Evolutionary conservation across 2,329 filamentous ascomycete species (phyloP).

Genomic region (Cryphonectria japonica): DNA sequence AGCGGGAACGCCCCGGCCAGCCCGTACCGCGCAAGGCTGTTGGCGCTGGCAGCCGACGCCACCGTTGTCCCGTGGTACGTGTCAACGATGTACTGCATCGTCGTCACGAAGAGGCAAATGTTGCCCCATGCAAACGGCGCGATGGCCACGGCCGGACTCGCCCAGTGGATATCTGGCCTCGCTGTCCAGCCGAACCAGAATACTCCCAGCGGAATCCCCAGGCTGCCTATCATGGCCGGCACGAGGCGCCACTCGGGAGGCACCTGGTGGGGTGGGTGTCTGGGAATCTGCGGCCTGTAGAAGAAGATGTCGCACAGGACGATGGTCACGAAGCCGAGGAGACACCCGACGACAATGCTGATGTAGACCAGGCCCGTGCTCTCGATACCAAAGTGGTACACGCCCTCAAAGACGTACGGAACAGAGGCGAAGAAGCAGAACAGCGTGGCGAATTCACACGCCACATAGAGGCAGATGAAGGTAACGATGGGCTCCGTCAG

Average conservation of each 20-base stretch:
- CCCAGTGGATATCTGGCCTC: conserved; percentile 50
- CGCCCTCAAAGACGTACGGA: conserved; percentile 50
- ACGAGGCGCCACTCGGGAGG: conserved; percentile 62
- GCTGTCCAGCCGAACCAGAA: conserved; percentile 67
- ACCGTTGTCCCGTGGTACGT: conserved; percentile 58
- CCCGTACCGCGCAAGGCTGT: conserved; percentile 59
- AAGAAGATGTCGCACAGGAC: conserved; percentile 46
- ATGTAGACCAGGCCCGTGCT: conserved; percentile 51
- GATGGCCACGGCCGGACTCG: conserved; percentile 53
- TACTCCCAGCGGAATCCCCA: conserved; percentile 55
- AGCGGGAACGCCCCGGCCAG: conserved; percentile 63
- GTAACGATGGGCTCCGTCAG: conserved; percentile 66
- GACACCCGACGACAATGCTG: conserved; percentile 49
- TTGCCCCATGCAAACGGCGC: conserved; percentile 64
- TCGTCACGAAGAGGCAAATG: conserved; percentile 60
- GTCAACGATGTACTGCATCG: conserved; percentile 58
- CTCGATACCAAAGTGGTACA: conserved; percentile 50
- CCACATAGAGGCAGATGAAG: conserved; percentile 55
- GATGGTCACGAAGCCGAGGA: conserved; percentile 48
- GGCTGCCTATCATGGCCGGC: conserved; percentile 60
- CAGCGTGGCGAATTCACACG: conserved; percentile 55
- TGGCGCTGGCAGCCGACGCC: conserved; percentile 63
- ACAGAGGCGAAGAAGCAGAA: conserved; percentile 58
- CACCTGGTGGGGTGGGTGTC: conserved; percentile 41
- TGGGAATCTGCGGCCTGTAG: conserved; percentile 44